Conservation (phyloP, 805 yeast species). For the Teunomyces atbi region DNA sequence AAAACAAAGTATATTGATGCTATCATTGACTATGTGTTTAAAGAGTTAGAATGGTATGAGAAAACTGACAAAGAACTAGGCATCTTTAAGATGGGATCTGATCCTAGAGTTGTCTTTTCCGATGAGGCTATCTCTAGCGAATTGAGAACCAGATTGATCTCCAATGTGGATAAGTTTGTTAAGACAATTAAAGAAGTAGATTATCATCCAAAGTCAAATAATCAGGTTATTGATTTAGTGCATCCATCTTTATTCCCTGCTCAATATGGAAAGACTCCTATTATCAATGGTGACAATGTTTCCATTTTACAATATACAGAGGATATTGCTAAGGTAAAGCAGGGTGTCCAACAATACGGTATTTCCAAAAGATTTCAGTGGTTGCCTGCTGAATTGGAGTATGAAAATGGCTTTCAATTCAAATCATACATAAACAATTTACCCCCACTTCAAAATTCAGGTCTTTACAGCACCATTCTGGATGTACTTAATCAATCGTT, state of each 20-base stretch:
- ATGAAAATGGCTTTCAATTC: constrained; percentile 15
- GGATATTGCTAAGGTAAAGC: constrained; percentile 6
- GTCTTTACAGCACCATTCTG: constrained; percentile 29
- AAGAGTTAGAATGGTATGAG: constrained; percentile 15
- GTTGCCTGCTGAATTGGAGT: constrained; percentile 12
- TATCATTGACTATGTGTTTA: constrained; percentile 12
- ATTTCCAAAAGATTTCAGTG: constrained; percentile 13
- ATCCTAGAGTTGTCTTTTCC: constrained; percentile 7
- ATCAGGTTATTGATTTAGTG: constrained; percentile 17
- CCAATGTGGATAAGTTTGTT: neutral
- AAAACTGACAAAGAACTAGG: constrained; percentile 5
- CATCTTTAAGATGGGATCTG: constrained; percentile 7
- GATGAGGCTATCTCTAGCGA: constrained; percentile 6
- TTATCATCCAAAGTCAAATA: constrained; percentile 14
- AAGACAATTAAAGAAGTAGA: constrained; percentile 3
- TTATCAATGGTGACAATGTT: neutral
- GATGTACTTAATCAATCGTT: constrained; percentile 25
- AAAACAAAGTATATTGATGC: constrained; percentile 8
- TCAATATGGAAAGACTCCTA: constrained; percentile 13
- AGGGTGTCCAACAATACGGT: constrained; percentile 5
- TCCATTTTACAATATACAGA: neutral
- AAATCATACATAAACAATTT: constrained; percentile 41
- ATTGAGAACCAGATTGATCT: constrained; percentile 1
- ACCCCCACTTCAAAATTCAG: constrained; percentile 25
- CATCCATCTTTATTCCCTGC: constrained; percentile 20